phyloP scores from a whole-genome alignment of 1,139 yeast genomes.

The Sugiyamaella grinbergsii region DNA sequence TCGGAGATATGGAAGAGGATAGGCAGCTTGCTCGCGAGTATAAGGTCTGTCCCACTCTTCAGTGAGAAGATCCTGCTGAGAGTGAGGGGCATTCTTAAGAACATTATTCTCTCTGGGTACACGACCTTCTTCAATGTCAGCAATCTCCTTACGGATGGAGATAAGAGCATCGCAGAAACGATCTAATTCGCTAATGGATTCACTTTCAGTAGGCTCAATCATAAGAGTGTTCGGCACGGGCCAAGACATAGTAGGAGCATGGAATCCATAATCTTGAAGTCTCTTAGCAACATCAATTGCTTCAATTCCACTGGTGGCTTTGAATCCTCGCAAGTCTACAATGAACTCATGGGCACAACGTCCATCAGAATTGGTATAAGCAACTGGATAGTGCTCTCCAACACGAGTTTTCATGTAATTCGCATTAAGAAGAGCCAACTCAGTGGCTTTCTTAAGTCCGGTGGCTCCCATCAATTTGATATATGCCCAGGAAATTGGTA shows the following conservation, averaged over 20 bases:
- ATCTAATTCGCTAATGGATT: constrained; percentile 82
- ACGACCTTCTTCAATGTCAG: constrained; percentile 67
- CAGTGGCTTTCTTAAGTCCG: constrained; percentile 82
- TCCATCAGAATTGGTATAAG: constrained; percentile 68
- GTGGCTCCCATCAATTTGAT: constrained; percentile 89
- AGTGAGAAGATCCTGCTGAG: constrained; percentile 71
- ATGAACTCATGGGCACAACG: constrained; percentile 98
- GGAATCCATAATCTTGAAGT: constrained; percentile 97
- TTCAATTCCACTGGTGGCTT: constrained; percentile 71
- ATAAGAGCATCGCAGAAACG: constrained; percentile 88
- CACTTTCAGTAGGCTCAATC: constrained; percentile 98
- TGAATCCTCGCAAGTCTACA: constrained; percentile 84
- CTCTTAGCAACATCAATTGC: constrained; percentile 97
- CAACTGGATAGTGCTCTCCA: constrained; percentile 67
- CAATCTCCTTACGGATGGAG: constrained; percentile 79
- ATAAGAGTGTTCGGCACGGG: constrained; percentile 96
- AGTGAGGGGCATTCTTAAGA: constrained; percentile 90
- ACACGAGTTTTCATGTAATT: constrained; percentile 89
- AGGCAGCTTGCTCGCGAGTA: constrained; percentile 91
- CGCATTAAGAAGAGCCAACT: constrained; percentile 90
- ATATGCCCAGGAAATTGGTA: constrained; percentile 93
- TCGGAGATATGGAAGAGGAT: constrained; percentile 75
- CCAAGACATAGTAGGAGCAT: constrained; percentile 98
- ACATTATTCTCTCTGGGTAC: constrained; percentile 61
- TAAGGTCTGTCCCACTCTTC: constrained; percentile 87